Evolutionary conservation across 164 flowering plant genomes (phyloP).

Genomic region (Protea cynaroides): DNA sequence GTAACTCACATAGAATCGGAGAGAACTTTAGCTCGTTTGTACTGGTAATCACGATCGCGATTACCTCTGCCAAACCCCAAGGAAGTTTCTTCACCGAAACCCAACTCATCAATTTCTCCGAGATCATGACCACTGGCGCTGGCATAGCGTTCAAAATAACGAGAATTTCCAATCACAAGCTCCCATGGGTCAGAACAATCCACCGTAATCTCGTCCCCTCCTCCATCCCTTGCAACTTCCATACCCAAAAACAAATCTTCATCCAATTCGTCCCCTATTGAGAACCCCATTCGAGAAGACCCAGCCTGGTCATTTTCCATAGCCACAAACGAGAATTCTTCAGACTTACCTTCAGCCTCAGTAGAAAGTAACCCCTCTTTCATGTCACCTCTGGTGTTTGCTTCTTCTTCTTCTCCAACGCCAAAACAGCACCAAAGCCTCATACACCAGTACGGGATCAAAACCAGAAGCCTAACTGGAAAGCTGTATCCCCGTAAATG

Average conservation of each 20-base stretch:
- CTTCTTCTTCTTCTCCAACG: slow-evolving; percentile 21
- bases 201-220: slow-evolving; percentile 10
- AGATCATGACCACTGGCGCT: slow-evolving; percentile 12
- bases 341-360: slow-evolving; percentile 16
- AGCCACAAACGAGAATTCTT: not conserved
- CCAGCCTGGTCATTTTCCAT: slow-evolving; percentile 22
- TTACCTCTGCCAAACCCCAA: slow-evolving; percentile 14
- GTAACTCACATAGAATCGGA: slow-evolving; percentile 43
- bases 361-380: slow-evolving; percentile 13
- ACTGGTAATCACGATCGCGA: slow-evolving; percentile 41
- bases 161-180: slow-evolving; percentile 17
- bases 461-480: slow-evolving; percentile 4
- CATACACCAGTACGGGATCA: slow-evolving; percentile 31
- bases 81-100: slow-evolving; percentile 17
- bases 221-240: slow-evolving; percentile 7
- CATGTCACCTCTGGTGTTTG: slow-evolving; percentile 1
- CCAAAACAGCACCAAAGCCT: slow-evolving; percentile 52
- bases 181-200: slow-evolving; percentile 10
- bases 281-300: slow-evolving; percentile 2
- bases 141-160: slow-evolving; percentile 10
- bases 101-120: slow-evolving; percentile 8
- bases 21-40: slow-evolving; percentile 66
- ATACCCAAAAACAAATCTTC: slow-evolving; percentile 7
- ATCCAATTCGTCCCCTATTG: not conserved
- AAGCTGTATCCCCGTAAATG: not conserved